Evolutionary conservation across 1,284 basidiomycete genomes (phyloP).

Genomic region (Inonotus obliquus): DNA sequence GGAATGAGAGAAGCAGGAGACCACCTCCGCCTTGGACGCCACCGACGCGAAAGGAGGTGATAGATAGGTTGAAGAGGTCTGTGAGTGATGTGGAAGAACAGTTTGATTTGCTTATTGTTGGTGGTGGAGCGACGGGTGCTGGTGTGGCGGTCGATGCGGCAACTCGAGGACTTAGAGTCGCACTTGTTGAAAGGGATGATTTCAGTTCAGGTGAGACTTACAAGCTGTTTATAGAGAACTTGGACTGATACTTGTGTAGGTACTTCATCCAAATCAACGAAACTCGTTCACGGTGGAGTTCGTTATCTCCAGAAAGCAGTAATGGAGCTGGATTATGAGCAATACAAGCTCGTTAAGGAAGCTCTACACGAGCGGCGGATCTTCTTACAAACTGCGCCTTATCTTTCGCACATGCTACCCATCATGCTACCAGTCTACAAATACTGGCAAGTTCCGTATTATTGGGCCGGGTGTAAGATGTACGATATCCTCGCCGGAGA

Average conservation of each 20-base stretch:
- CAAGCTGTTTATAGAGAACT: neutral
- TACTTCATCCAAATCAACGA: conserved; percentile 96
- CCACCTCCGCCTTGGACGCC: conserved; percentile 76
- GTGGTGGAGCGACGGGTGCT: conserved; percentile 89
- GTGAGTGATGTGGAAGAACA: conserved; percentile 37
- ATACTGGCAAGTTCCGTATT: conserved; percentile 98
- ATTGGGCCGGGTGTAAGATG: conserved; percentile 93
- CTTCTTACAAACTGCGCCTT: conserved; percentile 94
- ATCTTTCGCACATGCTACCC: conserved; percentile 88
- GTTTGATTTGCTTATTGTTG: conserved; percentile 83
- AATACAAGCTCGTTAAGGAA: conserved; percentile 94
- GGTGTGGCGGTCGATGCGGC: conserved; percentile 95
- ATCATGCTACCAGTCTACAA: conserved; percentile 81
- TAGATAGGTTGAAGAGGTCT: conserved; percentile 51
- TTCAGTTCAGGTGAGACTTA: conserved; percentile 69
- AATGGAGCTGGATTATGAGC: conserved; percentile 93
- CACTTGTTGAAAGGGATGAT: conserved; percentile 91
- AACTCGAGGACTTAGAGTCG: conserved; percentile 87
- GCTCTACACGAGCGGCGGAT: conserved; percentile 91
- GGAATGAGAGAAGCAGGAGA: conserved; percentile 40
- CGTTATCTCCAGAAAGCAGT: conserved; percentile 96
- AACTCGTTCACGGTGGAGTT: conserved; percentile 97
- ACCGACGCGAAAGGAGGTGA: conserved; percentile 60
- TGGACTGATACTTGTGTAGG: conserved; percentile 38
- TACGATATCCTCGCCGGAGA: conserved; percentile 95